Evolutionary conservation across 163 green algal genomes (phyloP).

Genomic region (Chlamydomonas reinhardtii): DNA sequence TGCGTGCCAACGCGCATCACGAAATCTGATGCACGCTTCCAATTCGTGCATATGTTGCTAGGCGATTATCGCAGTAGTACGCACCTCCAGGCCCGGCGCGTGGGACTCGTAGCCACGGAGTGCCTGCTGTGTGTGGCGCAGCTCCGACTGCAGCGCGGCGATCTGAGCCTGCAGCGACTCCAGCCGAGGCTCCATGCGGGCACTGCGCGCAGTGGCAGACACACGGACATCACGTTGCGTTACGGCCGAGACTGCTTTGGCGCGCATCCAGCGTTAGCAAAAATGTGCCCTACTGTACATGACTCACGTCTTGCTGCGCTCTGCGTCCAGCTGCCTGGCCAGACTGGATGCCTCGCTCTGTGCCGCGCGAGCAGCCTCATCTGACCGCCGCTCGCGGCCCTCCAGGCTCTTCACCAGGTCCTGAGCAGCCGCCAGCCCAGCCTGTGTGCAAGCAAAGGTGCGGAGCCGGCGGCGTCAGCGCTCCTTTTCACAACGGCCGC

Average conservation of each 20-base stretch:
- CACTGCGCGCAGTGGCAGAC: too few species aligned
- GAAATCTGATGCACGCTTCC: too few species aligned
- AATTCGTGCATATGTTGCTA: too few species aligned
- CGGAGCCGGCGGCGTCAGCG: background rate
- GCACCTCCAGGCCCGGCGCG: too few species aligned
- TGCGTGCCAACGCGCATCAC: too few species aligned
- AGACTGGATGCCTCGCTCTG: slow-evolving; percentile 2
- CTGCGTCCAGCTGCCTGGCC: background rate
- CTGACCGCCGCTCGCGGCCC: background rate
- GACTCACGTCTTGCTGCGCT: slow-evolving; percentile 13
- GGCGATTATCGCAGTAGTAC: too few species aligned
- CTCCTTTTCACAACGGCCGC: too few species aligned
- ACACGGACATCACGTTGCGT: too few species aligned
- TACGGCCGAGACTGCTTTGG: too few species aligned
- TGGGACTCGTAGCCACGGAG: background rate
- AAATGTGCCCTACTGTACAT: too few species aligned
- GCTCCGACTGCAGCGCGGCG: slow-evolving; percentile 13
- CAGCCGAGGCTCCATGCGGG: slow-evolving; percentile 2
- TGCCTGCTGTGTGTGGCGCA: background rate
- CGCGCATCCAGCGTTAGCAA: too few species aligned
- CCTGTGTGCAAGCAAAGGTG: background rate
- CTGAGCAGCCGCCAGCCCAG: background rate
- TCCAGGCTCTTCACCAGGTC: slow-evolving; percentile 1
- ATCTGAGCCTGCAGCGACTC: background rate
- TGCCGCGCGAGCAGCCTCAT: background rate